These are phyloP conservation scores for Serendipita sp. DNA, from an alignment of 768 basidiomycete genomes.

Conservation along the genomic window DNA sequence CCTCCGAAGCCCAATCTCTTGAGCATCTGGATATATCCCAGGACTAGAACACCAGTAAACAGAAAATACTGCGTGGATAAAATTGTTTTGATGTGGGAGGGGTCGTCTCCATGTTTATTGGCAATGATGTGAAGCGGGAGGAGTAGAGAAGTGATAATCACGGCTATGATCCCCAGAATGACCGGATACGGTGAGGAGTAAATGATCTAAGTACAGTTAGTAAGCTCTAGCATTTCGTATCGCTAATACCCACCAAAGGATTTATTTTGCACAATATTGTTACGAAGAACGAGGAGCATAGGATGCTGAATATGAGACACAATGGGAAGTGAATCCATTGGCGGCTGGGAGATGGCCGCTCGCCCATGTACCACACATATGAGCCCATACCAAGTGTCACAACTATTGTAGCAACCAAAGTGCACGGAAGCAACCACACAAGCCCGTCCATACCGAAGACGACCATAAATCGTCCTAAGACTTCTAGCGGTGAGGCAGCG, in stretches of 20 bases:
- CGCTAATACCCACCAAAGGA: constrained; percentile 35
- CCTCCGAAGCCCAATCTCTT: constrained; percentile 31
- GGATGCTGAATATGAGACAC: constrained; percentile 30
- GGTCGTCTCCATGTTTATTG: constrained; percentile 15
- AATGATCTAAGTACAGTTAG: constrained; percentile 29
- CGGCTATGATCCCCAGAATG: constrained; percentile 30
- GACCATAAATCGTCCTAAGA: constrained; percentile 12
- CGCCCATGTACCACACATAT: constrained; percentile 13
- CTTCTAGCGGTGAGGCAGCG: constrained; percentile 19
- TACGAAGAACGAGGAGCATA: constrained; percentile 33
- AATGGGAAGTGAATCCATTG: constrained; percentile 48
- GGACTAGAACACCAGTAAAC: constrained; percentile 43
- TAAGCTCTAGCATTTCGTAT: neutral
- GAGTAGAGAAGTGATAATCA: constrained; percentile 34
- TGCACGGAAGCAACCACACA: constrained; percentile 19
- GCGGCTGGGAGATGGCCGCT: constrained; percentile 1
- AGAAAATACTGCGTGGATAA: constrained; percentile 38
- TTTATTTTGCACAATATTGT: constrained; percentile 39
- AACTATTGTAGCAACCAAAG: constrained; percentile 17
- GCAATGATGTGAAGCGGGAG: constrained; percentile 27
- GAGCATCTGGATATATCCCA: constrained; percentile 32
- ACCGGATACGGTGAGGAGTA: constrained; percentile 43
- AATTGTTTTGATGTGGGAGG: constrained; percentile 25
- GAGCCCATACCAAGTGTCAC: neutral
- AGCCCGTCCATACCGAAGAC: constrained; percentile 17